A percentile compares a stretch with the other conserved stretches of the same genome.
Conservation (phyloP, 2,329 filamentous ascomycete genomes). For the Xylaria sp. region DNA sequence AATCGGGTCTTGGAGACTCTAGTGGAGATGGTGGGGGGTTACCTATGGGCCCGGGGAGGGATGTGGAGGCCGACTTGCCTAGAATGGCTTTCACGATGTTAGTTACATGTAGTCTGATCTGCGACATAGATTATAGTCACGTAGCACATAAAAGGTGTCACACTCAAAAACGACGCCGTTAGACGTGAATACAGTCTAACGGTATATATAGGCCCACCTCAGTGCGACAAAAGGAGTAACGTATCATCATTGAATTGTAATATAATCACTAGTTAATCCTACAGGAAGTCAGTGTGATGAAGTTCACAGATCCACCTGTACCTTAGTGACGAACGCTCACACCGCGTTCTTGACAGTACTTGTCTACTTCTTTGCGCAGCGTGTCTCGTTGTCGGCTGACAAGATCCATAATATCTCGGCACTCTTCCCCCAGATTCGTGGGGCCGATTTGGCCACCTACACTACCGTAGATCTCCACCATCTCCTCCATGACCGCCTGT, state of each 20-base stretch:
- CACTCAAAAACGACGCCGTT: too few relatives aligned
- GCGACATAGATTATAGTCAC: not conserved
- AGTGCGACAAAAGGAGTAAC: too few relatives aligned
- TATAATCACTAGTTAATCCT: not conserved
- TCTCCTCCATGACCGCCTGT: constrained; percentile 73
- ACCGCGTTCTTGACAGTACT: constrained; percentile 70
- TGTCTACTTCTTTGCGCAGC: constrained; percentile 74
- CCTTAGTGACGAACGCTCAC: constrained; percentile 21
- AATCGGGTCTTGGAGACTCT: not conserved
- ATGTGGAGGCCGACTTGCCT: constrained; percentile 18
- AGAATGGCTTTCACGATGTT: constrained; percentile 14
- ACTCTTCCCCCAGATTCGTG: constrained; percentile 52
- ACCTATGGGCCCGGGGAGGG: constrained; percentile 2
- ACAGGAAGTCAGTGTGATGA: not conserved
- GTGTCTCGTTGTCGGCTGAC: constrained; percentile 68
- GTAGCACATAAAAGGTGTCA: constrained; percentile 1
- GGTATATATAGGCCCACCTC: too few relatives aligned
- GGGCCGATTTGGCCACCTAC: constrained; percentile 46
- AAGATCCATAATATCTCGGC: constrained; percentile 69
- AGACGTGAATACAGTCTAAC: too few relatives aligned
- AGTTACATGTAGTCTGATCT: not conserved
- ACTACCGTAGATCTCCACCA: constrained; percentile 62
- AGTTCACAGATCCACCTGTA: not conserved
- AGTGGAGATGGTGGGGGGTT: constrained; percentile 23
- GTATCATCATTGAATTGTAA: not conserved